Conservation (phyloP, 352 stramenopile genomes). For the Phytophthora brassicae region DNA sequence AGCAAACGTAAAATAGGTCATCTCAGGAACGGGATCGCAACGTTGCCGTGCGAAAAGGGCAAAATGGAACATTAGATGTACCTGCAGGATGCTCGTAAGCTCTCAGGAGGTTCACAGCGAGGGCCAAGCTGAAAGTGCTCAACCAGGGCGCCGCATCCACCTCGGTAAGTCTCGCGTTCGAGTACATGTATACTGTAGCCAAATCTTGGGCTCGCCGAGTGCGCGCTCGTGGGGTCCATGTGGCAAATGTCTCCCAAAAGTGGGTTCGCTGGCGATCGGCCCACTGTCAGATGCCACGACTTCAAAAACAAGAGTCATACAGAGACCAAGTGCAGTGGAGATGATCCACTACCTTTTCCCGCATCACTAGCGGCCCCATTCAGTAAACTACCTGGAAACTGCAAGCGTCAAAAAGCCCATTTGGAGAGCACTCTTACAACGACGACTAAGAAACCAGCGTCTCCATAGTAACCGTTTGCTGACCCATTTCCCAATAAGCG, state of each 20-base stretch:
- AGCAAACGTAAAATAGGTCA: not conserved
- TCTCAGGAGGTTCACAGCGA: no score
- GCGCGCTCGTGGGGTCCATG: constrained; percentile 21
- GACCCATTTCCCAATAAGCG: constrained; percentile 22
- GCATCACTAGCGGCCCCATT: constrained; percentile 2
- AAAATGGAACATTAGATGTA: constrained; percentile 13
- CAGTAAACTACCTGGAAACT: constrained; percentile 32
- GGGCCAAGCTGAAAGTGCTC: no score
- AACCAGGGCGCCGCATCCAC: no score
- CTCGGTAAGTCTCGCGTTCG: no score
- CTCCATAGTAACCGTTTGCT: constrained; percentile 11
- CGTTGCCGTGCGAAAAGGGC: constrained; percentile 14
- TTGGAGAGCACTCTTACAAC: not conserved
- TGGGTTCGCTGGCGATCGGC: constrained; percentile 9
- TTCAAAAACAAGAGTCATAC: constrained; percentile 20
- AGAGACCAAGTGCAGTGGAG: constrained; percentile 11
- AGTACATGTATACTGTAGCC: no score
- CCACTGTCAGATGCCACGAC: constrained; percentile 10
- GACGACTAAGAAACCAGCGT: constrained; percentile 19
- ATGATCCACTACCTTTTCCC: constrained; percentile 21
- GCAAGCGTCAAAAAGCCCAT: constrained; percentile 12
- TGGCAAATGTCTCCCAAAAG: constrained; percentile 29
- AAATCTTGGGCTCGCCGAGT: no score
- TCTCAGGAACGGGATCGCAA: constrained; percentile 13
- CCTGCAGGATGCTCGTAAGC: no score